Evolutionary conservation across 2,329 filamentous ascomycete species (phyloP).

Genomic region (Pleurostoma richardsiae): DNA sequence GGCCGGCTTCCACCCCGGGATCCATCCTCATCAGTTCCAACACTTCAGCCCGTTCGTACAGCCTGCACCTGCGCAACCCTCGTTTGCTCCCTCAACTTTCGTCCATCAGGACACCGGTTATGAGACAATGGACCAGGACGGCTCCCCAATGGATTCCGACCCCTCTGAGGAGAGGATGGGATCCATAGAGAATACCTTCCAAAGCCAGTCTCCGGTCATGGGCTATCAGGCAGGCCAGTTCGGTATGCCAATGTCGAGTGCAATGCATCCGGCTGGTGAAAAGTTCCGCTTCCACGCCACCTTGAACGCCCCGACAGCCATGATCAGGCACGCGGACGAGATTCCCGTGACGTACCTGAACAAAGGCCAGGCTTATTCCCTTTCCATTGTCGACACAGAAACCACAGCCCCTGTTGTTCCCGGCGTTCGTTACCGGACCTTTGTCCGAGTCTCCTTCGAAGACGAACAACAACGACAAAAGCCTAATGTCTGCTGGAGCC

Average conservation of each 20-base stretch:
- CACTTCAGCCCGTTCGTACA: constrained; percentile 70
- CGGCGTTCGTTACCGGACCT: constrained; percentile 77
- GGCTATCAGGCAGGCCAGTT: constrained; percentile 48
- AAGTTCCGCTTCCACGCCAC: constrained; percentile 88
- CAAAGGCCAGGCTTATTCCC: constrained; percentile 90
- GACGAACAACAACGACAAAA: constrained; percentile 88
- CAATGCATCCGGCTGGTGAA: constrained; percentile 51
- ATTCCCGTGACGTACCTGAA: constrained; percentile 98
- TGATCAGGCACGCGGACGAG: constrained; percentile 85
- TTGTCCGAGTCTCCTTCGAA: constrained; percentile 92
- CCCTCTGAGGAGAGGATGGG: constrained; percentile 44
- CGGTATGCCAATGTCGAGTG: constrained; percentile 37
- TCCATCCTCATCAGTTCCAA: constrained; percentile 44
- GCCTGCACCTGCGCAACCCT: constrained; percentile 46
- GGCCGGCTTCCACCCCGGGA: constrained; percentile 56
- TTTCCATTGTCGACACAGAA: constrained; percentile 76
- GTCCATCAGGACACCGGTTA: constrained; percentile 76
- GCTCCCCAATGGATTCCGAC: constrained; percentile 59
- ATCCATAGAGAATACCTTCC: constrained; percentile 56
- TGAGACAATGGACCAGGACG: constrained; percentile 73
- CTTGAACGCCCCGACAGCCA: constrained; percentile 89
- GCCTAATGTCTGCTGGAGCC: constrained; percentile 64
- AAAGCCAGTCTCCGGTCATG: constrained; percentile 55
- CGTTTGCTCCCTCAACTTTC: constrained; percentile 75
- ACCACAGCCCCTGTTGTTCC: constrained; percentile 53